Evolutionary conservation across 2,329 filamentous ascomycete genomes (phyloP), one percentile per base, ranked within the genome.

Genomic region (Bipolaris gigantea): DNA sequence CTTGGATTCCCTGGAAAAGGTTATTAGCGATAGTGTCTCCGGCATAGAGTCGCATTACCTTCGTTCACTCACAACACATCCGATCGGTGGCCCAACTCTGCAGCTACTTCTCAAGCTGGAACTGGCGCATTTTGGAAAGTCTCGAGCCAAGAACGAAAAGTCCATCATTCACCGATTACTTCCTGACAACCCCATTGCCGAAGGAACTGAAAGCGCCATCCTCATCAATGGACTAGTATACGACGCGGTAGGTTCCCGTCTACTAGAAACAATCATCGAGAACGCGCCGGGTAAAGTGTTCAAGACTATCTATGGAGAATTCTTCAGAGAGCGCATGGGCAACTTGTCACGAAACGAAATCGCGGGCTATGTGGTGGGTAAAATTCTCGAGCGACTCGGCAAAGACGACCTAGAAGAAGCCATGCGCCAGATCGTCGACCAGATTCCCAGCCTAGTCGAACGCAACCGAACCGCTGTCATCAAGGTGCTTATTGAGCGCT

Each of bases 221-320:
- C 96, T 97, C 70, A 83, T 97, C 70, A 92, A 89, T 66, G 87
- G 89, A 51, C 84, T 97, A 70, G 80, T 97, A 23, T 97, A 97
- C 74, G 92, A 97, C 69, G 82, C 89, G 1, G 87, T 97, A 47
- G 94, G 94, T 15, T 97, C 93, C 3, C 88, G 93, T 40, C 81
- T 99, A 2, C 81, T 97, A 19, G 94, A 99, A 76, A 90, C 88
- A 0, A 87, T 99, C 59, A 84, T 97, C 59, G 83, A 86, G 23
- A 83, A 89, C 69, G 85, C 88, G 15, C 92, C 94, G 0, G 92
- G 90, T 39, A 96, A 94, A 75, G 77, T 92, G 32, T 99, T 97
- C 83, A 97, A 96, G 75, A 84, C 85, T 13, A 81, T 99, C 5
- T 93, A 95, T 76, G 85, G 83, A 53, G 86, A 88, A 61, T 85